Conservation (phyloP, 202 grass and related monocot species). For the Bolboschoenoplectus hybrid region DNA sequence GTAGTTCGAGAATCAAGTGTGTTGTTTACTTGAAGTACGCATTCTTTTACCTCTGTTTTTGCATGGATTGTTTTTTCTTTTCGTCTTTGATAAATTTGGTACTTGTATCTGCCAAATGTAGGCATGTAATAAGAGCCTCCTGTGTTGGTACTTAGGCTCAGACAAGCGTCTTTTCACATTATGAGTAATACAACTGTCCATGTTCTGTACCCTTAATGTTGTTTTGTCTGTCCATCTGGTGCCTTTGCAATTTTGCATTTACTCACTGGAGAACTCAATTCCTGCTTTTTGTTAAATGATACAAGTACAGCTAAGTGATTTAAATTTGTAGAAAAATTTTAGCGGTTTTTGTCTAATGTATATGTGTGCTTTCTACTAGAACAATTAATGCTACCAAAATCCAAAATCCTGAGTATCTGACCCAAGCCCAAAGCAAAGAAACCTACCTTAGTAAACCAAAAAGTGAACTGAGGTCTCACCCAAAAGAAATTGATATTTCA, state of each 20-base stretch:
- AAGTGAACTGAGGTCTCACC: neutral
- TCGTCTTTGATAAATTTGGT: neutral
- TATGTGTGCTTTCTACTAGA: neutral
- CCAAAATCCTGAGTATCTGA: neutral
- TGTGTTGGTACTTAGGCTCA: conserved; percentile 35
- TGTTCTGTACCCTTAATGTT: neutral
- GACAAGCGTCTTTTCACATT: neutral
- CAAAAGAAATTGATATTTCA: neutral
- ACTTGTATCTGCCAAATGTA: neutral
- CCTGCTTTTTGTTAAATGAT: neutral
- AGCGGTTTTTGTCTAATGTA: neutral
- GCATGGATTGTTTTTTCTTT: neutral
- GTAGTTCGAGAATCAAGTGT: neutral
- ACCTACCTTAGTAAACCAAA: neutral
- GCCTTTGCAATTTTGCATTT: neutral
- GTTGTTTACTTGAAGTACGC: neutral
- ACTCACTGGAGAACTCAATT: neutral
- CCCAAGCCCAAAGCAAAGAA: neutral
- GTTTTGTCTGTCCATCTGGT: neutral
- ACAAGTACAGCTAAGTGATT: neutral
- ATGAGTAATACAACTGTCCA: conserved; percentile 29
- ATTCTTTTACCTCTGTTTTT: conserved; percentile 16
- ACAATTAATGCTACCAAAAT: neutral
- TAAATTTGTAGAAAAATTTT: neutral
- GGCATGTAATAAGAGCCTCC: conserved; percentile 34